These are phyloP conservation scores for Ogataea degrootiae DNA, from an alignment of 805 yeast genomes.

Conservation along the genomic window DNA sequence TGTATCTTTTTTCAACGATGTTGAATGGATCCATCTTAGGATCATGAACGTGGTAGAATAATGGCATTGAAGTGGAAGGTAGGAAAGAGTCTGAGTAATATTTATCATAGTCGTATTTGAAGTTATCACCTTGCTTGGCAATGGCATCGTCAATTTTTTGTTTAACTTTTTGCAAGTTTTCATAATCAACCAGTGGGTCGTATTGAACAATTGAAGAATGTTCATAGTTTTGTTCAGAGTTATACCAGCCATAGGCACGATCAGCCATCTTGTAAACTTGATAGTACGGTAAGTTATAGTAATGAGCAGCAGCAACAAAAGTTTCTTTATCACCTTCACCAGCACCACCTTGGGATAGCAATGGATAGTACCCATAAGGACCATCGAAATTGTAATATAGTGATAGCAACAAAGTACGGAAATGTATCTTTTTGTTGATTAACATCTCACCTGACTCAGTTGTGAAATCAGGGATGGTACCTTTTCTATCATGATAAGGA, in stretches of 20 bases:
- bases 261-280: slow-evolving; percentile 43
- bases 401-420: slow-evolving; percentile 51
- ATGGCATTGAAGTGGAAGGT: slow-evolving; percentile 24
- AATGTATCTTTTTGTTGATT: slow-evolving; percentile 54
- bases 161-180: slow-evolving; percentile 22
- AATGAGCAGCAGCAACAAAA: slow-evolving; percentile 63
- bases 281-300: slow-evolving; percentile 44
- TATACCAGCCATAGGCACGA: slow-evolving; percentile 31
- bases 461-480: slow-evolving; percentile 64
- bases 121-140: slow-evolving; percentile 20
- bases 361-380: slow-evolving; percentile 52
- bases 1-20: slow-evolving; percentile 24
- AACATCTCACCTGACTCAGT: slow-evolving; percentile 68
- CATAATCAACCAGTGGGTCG: slow-evolving; percentile 29
- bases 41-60: slow-evolving; percentile 46
- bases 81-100: slow-evolving; percentile 24
- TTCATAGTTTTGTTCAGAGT: slow-evolving; percentile 27
- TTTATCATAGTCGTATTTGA: slow-evolving; percentile 25
- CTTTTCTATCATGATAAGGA: slow-evolving; percentile 61
- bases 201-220: slow-evolving; percentile 33
- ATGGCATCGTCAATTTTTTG: slow-evolving; percentile 19
- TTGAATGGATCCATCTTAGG: slow-evolving; percentile 53
- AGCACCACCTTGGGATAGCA: slow-evolving; percentile 53
- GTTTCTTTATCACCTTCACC: slow-evolving; percentile 85
- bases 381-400: slow-evolving; percentile 65